Evolutionary conservation across 495 filamentous ascomycete genomes (phyloP).

Genomic region (Lophiostoma macrostomum): DNA sequence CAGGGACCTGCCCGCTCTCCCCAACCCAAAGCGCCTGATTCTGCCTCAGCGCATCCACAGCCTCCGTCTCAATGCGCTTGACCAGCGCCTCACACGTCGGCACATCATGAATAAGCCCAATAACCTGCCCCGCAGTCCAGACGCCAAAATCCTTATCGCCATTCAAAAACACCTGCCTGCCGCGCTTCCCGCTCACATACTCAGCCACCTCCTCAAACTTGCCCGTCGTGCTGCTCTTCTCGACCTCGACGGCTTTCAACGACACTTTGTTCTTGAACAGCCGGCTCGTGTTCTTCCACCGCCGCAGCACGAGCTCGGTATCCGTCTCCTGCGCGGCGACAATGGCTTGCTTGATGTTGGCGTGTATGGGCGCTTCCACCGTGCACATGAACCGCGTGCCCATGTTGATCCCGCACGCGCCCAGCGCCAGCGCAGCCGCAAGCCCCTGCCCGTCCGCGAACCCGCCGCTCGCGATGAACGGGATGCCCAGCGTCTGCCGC

Average conservation of each 20-base stretch:
- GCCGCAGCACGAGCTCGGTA: conserved; percentile 79
- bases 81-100: conserved; percentile 61
- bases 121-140: conserved; percentile 70
- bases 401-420: conserved; percentile 96
- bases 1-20: conserved; percentile 34
- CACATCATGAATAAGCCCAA: conserved; percentile 67
- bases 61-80: conserved; percentile 61
- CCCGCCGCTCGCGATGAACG: conserved; percentile 93
- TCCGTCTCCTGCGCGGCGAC: conserved; percentile 86
- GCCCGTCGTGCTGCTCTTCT: conserved; percentile 78
- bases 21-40: conserved; percentile 33
- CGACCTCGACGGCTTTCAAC: conserved; percentile 73
- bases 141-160: conserved; percentile 88
- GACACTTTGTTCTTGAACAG: conserved; percentile 89
- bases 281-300: conserved; percentile 90
- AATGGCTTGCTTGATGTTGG: conserved; percentile 90
- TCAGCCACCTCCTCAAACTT: conserved; percentile 90
- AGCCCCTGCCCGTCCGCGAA: conserved; percentile 94
- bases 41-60: conserved; percentile 47
- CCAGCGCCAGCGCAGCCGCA: conserved; percentile 85
- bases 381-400: conserved; percentile 94
- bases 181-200: conserved; percentile 87
- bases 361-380: conserved; percentile 85
- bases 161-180: conserved; percentile 85
- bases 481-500: conserved; percentile 76